Conservation (phyloP, 2,329 filamentous ascomycete genomes). For the Hypoxylon sp. region DNA sequence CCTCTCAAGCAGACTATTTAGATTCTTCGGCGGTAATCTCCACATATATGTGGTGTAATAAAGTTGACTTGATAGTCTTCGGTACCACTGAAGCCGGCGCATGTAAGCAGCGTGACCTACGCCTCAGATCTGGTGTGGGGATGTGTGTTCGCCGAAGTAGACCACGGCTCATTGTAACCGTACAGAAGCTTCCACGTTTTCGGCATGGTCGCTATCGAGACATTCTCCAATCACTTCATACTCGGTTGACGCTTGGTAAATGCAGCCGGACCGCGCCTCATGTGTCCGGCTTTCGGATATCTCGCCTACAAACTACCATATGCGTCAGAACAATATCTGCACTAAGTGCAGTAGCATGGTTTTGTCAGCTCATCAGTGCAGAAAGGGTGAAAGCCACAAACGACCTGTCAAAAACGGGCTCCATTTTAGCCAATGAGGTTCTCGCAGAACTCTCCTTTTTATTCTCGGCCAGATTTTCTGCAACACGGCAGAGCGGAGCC, state of each 20-base stretch:
- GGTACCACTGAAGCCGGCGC: not conserved
- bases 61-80: not conserved
- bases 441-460: not conserved
- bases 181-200: slow-evolving; percentile 12
- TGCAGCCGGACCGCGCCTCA: slow-evolving; percentile 1
- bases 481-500: not conserved
- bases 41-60: slow-evolving; percentile 7
- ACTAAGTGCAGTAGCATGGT: slow-evolving; percentile 1
- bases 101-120: not conserved
- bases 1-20: too few species aligned
- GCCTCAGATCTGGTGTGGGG: not conserved
- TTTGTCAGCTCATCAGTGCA: not conserved
- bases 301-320: slow-evolving; percentile 5
- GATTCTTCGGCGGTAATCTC: not conserved
- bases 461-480: slow-evolving; percentile 5
- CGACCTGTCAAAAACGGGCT: slow-evolving; percentile 14
- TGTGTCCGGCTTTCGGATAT: slow-evolving; percentile 9
- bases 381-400: slow-evolving; percentile 12
- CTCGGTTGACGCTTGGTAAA: not conserved
- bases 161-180: not conserved
- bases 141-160: not conserved
- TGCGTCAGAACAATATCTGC: slow-evolving; percentile 10
- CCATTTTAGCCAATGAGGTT: slow-evolving; percentile 6
- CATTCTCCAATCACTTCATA: not conserved
- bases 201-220: not conserved